Evolutionary conservation across 1,284 basidiomycete genomes (phyloP).

Genomic region (Tetrapyrgos nigripes): DNA sequence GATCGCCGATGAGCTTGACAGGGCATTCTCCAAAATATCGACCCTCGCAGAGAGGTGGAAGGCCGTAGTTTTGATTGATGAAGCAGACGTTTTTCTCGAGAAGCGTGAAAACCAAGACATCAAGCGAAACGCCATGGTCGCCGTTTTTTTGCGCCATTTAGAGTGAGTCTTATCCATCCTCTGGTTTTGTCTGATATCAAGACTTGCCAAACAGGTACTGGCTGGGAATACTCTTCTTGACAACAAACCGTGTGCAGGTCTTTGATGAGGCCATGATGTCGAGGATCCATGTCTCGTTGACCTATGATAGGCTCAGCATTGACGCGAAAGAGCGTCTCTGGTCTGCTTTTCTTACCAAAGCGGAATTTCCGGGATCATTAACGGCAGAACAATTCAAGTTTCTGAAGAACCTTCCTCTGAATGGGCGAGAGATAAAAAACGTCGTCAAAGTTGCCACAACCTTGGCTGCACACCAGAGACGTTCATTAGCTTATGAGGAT

Average conservation of each 20-base stretch:
- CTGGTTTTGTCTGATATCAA: background rate
- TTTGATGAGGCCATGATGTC: conserved; percentile 43
- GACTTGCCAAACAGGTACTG: conserved; percentile 28
- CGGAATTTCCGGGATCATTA: background rate
- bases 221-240: conserved; percentile 42
- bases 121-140: conserved; percentile 40
- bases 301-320: conserved; percentile 32
- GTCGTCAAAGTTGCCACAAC: background rate
- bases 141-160: conserved; percentile 36
- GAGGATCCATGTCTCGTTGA: conserved; percentile 36
- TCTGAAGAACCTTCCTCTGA: conserved; percentile 14
- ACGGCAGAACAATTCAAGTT: background rate
- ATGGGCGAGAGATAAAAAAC: conserved; percentile 24
- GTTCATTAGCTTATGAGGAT: background rate
- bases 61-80: conserved; percentile 44
- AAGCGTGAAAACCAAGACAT: conserved; percentile 29
- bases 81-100: conserved; percentile 44
- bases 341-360: conserved; percentile 28
- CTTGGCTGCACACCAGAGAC: background rate
- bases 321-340: conserved; percentile 30
- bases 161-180: conserved; percentile 24
- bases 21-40: conserved; percentile 28
- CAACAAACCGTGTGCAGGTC: conserved; percentile 39
- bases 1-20: conserved; percentile 29
- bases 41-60: conserved; percentile 39